Conservation (phyloP, 805 yeast genomes). For the Candida chauliodis region DNA sequence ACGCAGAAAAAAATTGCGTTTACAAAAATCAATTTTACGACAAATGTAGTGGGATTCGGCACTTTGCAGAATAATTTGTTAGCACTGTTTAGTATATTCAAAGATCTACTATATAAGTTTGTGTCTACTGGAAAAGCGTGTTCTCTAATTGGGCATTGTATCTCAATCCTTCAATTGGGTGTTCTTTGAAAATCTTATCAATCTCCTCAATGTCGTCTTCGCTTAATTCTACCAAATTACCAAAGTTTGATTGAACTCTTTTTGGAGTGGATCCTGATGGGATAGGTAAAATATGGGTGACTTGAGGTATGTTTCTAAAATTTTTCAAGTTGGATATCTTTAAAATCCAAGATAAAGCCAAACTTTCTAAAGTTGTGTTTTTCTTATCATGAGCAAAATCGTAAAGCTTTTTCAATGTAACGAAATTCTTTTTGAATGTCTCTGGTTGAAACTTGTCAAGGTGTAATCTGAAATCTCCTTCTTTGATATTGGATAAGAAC, state of each 20-base stretch:
- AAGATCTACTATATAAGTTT: too few species aligned
- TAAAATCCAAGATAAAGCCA: slow-evolving; percentile 41
- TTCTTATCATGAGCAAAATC: slow-evolving; percentile 45
- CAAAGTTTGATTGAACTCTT: slow-evolving; percentile 61
- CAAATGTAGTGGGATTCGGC: too few species aligned
- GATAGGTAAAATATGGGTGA: slow-evolving; percentile 66
- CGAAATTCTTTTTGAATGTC: slow-evolving; percentile 50
- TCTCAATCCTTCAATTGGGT: slow-evolving; percentile 55
- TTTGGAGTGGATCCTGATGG: slow-evolving; percentile 67
- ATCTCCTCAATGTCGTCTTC: slow-evolving; percentile 57
- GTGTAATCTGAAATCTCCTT: slow-evolving; percentile 49
- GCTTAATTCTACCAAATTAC: slow-evolving; percentile 40
- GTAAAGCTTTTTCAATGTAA: slow-evolving; percentile 46
- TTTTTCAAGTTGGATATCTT: slow-evolving; percentile 65
- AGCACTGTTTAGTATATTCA: too few species aligned
- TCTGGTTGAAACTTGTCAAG: slow-evolving; percentile 61
- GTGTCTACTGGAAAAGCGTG: slow-evolving; percentile 9
- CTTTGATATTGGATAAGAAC: slow-evolving; percentile 43
- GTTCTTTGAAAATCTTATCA: slow-evolving; percentile 38
- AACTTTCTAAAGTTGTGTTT: slow-evolving; percentile 55
- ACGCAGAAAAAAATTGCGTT: neutral
- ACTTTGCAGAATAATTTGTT: too few species aligned
- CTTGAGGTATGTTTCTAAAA: slow-evolving; percentile 36
- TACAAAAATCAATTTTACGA: neutral
- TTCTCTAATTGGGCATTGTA: slow-evolving; percentile 32